A percentile compares a stretch with the other conserved stretches of the same genome.
Conservation (phyloP, 192 early-diverging fungal genomes). For the Chytriomyces sp. region DNA sequence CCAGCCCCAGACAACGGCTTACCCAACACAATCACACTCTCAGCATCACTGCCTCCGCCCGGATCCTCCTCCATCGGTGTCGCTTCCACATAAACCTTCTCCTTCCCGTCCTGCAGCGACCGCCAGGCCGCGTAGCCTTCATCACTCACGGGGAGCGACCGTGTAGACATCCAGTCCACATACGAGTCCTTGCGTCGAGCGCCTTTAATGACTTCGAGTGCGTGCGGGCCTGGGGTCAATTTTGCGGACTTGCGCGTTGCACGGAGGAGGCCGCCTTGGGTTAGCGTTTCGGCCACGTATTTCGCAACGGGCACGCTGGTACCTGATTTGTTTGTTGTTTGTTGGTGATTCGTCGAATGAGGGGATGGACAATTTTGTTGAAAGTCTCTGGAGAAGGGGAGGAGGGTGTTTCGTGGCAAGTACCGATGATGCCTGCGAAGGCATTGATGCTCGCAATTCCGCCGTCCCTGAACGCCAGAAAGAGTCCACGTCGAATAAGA, state of each 20-base stretch:
- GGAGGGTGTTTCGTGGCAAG: not conserved
- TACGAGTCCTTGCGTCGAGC: too few relatives aligned
- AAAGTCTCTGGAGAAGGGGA: not conserved
- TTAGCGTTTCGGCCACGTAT: not conserved
- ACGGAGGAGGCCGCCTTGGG: not conserved
- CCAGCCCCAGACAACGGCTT: not conserved
- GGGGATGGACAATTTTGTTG: not conserved
- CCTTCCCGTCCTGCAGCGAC: too few relatives aligned
- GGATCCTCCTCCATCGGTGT: too few relatives aligned
- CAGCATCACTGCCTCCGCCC: too few relatives aligned
- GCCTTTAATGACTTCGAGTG: too few relatives aligned
- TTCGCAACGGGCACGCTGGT: not conserved
- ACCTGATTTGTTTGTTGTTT: not conserved
- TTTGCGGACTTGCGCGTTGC: not conserved
- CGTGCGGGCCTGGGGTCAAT: not conserved
- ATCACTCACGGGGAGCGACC: too few relatives aligned
- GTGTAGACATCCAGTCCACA: too few relatives aligned
- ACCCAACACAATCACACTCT: not conserved
- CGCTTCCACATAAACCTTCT: too few relatives aligned
- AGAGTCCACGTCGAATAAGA: conserved; percentile 10
- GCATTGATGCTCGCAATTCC: conserved; percentile 9
- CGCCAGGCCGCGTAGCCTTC: too few relatives aligned
- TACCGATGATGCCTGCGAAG: conserved; percentile 1
- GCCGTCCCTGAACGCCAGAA: not conserved
- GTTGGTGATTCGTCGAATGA: not conserved